Base-by-base conservation (phyloP, 2,329 filamentous ascomycete species). In the Hypoxylon sp. region DNA sequence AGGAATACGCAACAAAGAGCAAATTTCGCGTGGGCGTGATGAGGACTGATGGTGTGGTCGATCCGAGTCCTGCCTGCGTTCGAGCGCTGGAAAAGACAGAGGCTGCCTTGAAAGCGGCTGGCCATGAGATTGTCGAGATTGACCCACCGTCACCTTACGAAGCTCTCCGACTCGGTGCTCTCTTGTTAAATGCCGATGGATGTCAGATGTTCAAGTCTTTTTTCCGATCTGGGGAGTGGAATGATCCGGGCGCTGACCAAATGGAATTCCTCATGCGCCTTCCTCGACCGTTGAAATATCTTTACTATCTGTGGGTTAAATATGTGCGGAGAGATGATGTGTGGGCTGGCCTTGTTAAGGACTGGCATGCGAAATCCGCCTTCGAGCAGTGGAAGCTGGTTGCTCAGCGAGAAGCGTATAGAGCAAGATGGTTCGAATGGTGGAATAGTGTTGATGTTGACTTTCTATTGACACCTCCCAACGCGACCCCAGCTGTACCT, bases 251-350 rank as follows among this genome's bases (percentile, higher is more conserved):
- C 15, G 93, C 92, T 1, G 85, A 85, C 24, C 91, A 94, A 78
- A 89, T 98, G 83, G 85, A 87, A 58, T 88, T 86, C 73, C 89
- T 94, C 76, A 93, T 94, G 83, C 84, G 83, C 46, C 86, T 97
- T 13, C 91, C 93, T 13, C 83, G 89, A 6, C 88, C 91, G 3
- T 76, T 97, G 72, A 93, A 93, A 78, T 97, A 92, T 78, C 75
- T 96, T n/a, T 93, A 97, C 82, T 96, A 94, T 78, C 87, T 94
- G 5, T 98, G 92, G 87, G 91, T 96, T n/a, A 91, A 91, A 75
- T 97, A 97, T 78, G 83, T 98, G 68, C 88, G 89, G 59, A 82
- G 89, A 10, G 94, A 98, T 77, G 79, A 83, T 1, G 80, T 94
- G 53, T 97, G 93, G 92, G 93, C 94, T 0, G 91, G 89, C 0